Conservation (phyloP, 805 yeast species). For the Yamadazyma endophytica region DNA sequence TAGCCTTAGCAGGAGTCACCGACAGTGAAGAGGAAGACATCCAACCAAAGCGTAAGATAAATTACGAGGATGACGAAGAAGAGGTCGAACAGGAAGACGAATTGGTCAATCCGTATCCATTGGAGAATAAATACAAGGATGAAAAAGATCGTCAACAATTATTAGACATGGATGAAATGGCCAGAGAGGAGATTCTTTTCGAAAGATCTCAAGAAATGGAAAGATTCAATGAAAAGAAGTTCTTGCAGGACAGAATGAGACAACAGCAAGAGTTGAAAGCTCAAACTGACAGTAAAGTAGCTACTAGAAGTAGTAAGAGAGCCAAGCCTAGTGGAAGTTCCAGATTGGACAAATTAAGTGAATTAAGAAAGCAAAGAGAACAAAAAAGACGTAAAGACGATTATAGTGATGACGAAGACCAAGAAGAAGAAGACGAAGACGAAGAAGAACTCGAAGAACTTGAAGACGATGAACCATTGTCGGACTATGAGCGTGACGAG, state of each 20-base stretch:
- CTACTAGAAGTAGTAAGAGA: slow-evolving; percentile 38
- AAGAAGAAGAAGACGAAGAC: slow-evolving; percentile 34
- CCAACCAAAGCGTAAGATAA: slow-evolving; percentile 10
- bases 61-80: slow-evolving; percentile 23
- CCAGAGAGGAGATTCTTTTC: slow-evolving; percentile 84
- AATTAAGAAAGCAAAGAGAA: slow-evolving; percentile 72
- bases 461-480: slow-evolving; percentile 24
- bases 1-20: slow-evolving; percentile 80
- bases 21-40: slow-evolving; percentile 17
- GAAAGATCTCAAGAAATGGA: slow-evolving; percentile 93
- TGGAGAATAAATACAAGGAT: slow-evolving; percentile 87
- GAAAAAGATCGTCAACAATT: slow-evolving; percentile 66
- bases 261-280: slow-evolving; percentile 33
- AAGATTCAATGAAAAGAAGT: slow-evolving; percentile 76
- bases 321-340: slow-evolving; percentile 25
- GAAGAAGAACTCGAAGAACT: slow-evolving; percentile 44
- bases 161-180: slow-evolving; percentile 82
- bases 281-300: slow-evolving; percentile 9
- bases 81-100: slow-evolving; percentile 33
- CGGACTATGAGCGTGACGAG: slow-evolving; percentile 25
- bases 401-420: slow-evolving; percentile 36
- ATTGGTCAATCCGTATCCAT: slow-evolving; percentile 75
- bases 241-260: slow-evolving; percentile 77
- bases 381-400: slow-evolving; percentile 43
- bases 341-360: slow-evolving; percentile 58